These are phyloP conservation scores for Backusella tarrabulga DNA, from an alignment of 192 early-diverging fungal genomes.

Conservation along the genomic window DNA sequence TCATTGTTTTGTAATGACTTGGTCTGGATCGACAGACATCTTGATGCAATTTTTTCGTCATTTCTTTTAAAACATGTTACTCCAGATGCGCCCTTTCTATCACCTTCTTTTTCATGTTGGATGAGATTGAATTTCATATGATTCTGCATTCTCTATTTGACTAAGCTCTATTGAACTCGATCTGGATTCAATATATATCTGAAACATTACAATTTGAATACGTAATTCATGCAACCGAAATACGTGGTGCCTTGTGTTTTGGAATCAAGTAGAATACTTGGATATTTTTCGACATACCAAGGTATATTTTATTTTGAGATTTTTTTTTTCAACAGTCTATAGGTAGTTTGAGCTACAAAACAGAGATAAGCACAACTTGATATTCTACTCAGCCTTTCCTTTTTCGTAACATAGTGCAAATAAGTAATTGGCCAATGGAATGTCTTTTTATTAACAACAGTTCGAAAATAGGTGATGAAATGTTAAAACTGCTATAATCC, in stretches of 20 bases:
- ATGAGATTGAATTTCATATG: background rate
- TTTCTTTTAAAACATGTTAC: background rate
- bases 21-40: background rate
- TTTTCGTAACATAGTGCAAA: no score
- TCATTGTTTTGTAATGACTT: background rate
- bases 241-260: no score
- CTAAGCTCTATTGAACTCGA: background rate
- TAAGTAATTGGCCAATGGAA: no score
- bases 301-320: no score
- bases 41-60: background rate
- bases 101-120: background rate
- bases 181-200: background rate
- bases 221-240: background rate
- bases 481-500: no score
- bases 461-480: no score
- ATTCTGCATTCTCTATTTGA: background rate
- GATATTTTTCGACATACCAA: no score
- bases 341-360: background rate
- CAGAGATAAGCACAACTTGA: no score
- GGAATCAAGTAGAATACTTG: no score
- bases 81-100: background rate
- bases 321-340: no score
- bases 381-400: no score
- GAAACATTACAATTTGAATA: background rate
- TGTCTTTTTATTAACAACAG: no score